phyloP scores from a whole-genome alignment of 1,284 basidiomycete species.

The Cutaneotrichosporon cavernicola region DNA sequence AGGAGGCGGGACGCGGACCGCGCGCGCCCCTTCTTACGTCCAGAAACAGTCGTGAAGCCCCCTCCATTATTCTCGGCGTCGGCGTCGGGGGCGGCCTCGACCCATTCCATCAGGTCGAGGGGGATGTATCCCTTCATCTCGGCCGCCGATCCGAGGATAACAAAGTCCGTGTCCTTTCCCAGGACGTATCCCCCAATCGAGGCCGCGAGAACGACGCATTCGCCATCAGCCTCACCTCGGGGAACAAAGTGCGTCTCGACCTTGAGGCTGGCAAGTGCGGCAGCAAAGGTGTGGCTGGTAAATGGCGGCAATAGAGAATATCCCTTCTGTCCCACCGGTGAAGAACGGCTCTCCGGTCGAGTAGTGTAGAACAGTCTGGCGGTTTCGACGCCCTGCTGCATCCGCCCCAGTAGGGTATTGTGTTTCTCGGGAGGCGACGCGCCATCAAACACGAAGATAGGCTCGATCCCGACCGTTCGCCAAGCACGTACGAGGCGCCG shows the following conservation, averaged over 20 bases:
- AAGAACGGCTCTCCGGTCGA: constrained; percentile 66
- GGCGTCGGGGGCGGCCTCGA: constrained; percentile 31
- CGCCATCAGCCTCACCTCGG: constrained; percentile 82
- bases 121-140: constrained; percentile 67
- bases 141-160: constrained; percentile 69
- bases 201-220: constrained; percentile 77
- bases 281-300: constrained; percentile 62
- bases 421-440: constrained; percentile 72
- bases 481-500: constrained; percentile 64
- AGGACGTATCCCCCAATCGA: constrained; percentile 70
- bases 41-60: constrained; percentile 25
- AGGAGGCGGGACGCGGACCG: constrained; percentile 58
- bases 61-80: constrained; percentile 13
- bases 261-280: constrained; percentile 59
- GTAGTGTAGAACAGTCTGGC: constrained; percentile 80
- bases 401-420: constrained; percentile 64
- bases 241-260: constrained; percentile 59
- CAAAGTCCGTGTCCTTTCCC: constrained; percentile 78
- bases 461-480: constrained; percentile 68
- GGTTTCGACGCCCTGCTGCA: constrained; percentile 61
- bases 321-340: constrained; percentile 66
- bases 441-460: constrained; percentile 89
- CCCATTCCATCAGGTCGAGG: constrained; percentile 75
- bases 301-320: constrained; percentile 69
- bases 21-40: constrained; percentile 25